These are phyloP conservation scores for Aeschynomene evenia DNA, from an alignment of 306 rosid genomes.

Conservation along the genomic window DNA sequence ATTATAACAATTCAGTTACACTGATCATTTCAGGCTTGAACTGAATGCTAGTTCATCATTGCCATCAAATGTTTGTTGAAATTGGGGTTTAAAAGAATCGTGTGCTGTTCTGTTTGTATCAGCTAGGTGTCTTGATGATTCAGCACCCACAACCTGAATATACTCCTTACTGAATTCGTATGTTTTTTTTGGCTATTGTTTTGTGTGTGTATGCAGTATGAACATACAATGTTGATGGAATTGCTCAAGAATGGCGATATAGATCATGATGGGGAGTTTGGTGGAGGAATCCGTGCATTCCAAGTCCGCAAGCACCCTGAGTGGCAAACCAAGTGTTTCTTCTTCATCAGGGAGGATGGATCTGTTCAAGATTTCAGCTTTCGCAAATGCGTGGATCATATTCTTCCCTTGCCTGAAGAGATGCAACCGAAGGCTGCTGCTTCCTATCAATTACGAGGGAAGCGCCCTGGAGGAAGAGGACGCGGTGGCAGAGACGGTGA, in stretches of 20 bases:
- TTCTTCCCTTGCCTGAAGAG: slow-evolving; percentile 76
- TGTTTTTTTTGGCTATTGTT: slow-evolving; percentile 19
- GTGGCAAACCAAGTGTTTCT: slow-evolving; percentile 79
- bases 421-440: slow-evolving; percentile 56
- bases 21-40: background rate
- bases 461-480: slow-evolving; percentile 46
- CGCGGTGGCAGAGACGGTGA: slow-evolving; percentile 53
- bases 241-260: slow-evolving; percentile 73
- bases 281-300: slow-evolving; percentile 54
- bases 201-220: slow-evolving; percentile 56
- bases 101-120: background rate
- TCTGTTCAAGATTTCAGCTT: slow-evolving; percentile 82
- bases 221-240: slow-evolving; percentile 59
- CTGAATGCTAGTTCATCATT: background rate
- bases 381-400: slow-evolving; percentile 80
- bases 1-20: background rate
- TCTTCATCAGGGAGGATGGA: slow-evolving; percentile 68
- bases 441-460: slow-evolving; percentile 54
- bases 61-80: background rate
- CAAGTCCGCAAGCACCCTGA: slow-evolving; percentile 72
- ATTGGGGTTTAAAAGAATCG: background rate
- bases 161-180: background rate
- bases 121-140: slow-evolving; percentile 1
- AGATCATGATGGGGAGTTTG: slow-evolving; percentile 59
- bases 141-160: background rate